Percentiles rank a stretch among this genome's conserved stretches.
phyloP scores from a whole-genome alignment of 257 asterid genomes.

The Gentiana macrophylla region DNA sequence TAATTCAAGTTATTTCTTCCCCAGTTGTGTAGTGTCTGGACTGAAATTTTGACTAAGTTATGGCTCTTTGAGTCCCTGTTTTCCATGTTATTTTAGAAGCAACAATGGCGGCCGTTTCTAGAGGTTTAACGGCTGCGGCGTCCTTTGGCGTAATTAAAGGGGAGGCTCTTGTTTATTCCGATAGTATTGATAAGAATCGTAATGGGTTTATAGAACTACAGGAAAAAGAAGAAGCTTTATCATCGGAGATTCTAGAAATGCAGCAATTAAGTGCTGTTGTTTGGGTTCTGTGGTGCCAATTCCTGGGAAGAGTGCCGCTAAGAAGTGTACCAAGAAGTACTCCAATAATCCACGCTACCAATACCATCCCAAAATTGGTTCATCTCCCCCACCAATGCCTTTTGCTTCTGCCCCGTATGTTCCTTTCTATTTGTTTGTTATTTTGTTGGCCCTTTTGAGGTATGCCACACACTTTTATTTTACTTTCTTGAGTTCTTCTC shows the following conservation, averaged over 20 bases:
- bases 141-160: not conserved
- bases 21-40: not conserved
- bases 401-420: conserved; percentile 60
- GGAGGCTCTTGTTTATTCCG: not conserved
- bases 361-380: conserved; percentile 17
- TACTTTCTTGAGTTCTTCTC: no score
- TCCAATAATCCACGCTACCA: conserved; percentile 38
- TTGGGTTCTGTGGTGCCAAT: conserved; percentile 30
- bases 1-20: no score
- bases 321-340: conserved; percentile 36
- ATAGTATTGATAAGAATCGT: not conserved
- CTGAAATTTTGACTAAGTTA: conserved; percentile 14
- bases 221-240: conserved; percentile 38
- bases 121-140: conserved; percentile 34
- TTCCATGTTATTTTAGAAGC: conserved; percentile 14
- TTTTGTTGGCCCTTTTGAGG: not conserved
- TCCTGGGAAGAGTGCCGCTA: conserved; percentile 25
- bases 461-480: no score
- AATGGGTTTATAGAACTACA: conserved; percentile 19
- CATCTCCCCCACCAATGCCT: conserved; percentile 33
- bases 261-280: conserved; percentile 36
- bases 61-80: conserved; percentile 16
- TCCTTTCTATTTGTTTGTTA: not conserved
- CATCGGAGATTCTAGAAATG: conserved; percentile 9
- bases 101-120: conserved; percentile 41